These are phyloP conservation scores for Aspergillus haitiensis DNA, from an alignment of 495 filamentous ascomycete genomes.

Conservation along the genomic window DNA sequence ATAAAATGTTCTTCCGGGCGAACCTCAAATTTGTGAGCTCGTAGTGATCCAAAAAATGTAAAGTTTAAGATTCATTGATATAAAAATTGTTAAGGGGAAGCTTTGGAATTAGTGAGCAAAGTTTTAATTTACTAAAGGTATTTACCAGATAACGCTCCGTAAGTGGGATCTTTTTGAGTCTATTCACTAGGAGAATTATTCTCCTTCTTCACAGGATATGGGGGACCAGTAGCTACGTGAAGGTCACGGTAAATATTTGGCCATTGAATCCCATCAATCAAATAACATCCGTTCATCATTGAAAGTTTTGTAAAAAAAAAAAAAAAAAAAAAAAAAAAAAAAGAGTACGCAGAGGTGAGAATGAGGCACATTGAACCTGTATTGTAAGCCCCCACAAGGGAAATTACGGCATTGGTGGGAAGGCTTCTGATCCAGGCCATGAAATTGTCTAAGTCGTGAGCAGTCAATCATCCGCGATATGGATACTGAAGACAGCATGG, in stretches of 20 bases:
- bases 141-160: too few relatives aligned
- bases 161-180: too few relatives aligned
- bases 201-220: background rate
- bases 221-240: background rate
- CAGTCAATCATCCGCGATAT: slow-evolving; percentile 18
- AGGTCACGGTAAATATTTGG: background rate
- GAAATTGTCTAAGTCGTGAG: slow-evolving; percentile 14
- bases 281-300: background rate
- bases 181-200: too few relatives aligned
- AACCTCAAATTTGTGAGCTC: too few relatives aligned
- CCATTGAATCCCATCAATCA: background rate
- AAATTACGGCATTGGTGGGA: slow-evolving; percentile 12
- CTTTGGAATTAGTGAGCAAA: too few relatives aligned
- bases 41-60: too few relatives aligned
- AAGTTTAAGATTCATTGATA: too few relatives aligned
- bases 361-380: slow-evolving; percentile 17
- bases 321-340: too few relatives aligned
- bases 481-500: slow-evolving; percentile 21
- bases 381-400: slow-evolving; percentile 14
- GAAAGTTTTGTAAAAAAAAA: too few relatives aligned
- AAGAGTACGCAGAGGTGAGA: slow-evolving; percentile 16
- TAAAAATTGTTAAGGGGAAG: too few relatives aligned
- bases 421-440: slow-evolving; percentile 19
- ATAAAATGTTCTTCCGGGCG: too few relatives aligned
- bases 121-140: too few relatives aligned